Conservation (phyloP, 2,329 filamentous ascomycete species). For the Zymoseptoria crescenta region DNA sequence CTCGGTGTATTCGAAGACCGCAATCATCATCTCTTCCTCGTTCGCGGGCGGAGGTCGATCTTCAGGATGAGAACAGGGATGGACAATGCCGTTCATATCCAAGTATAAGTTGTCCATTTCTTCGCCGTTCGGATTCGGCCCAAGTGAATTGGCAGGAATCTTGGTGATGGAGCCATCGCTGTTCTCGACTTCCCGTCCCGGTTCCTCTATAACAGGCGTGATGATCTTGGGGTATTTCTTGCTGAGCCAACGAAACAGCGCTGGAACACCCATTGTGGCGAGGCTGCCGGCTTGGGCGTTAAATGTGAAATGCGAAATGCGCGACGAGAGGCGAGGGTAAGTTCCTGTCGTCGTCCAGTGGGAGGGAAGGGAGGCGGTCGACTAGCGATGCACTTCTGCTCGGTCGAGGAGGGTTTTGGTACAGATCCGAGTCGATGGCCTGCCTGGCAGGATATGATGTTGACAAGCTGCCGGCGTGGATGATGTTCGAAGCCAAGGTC, state of each 20-base stretch:
- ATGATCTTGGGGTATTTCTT: slow-evolving; percentile 98
- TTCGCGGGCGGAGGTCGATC: slow-evolving; percentile 83
- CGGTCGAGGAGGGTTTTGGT: neutral
- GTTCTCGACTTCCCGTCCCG: slow-evolving; percentile 66
- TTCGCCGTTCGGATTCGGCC: slow-evolving; percentile 90
- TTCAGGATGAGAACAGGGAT: slow-evolving; percentile 96
- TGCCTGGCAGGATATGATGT: slow-evolving; percentile 2
- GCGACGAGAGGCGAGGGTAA: neutral
- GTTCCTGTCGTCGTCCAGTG: neutral
- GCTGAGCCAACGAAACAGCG: slow-evolving; percentile 92
- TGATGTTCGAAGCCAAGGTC: neutral
- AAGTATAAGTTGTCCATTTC: slow-evolving; percentile 97
- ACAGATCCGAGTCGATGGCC: neutral
- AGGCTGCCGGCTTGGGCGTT: neutral
- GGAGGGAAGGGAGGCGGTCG: neutral
- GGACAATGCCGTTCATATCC: slow-evolving; percentile 99
- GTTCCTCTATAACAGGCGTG: slow-evolving; percentile 79
- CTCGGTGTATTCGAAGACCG: slow-evolving; percentile 97
- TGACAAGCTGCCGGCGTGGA: slow-evolving; percentile 7
- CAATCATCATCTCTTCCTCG: slow-evolving; percentile 99
- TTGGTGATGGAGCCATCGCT: slow-evolving; percentile 71
- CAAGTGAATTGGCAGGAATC: slow-evolving; percentile 76
- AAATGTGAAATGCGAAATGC: neutral
- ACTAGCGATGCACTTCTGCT: neutral
- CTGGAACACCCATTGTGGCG: slow-evolving; percentile 76